Conservation (phyloP, 345 rosid genomes). For the Rhodamnia rubescens region DNA sequence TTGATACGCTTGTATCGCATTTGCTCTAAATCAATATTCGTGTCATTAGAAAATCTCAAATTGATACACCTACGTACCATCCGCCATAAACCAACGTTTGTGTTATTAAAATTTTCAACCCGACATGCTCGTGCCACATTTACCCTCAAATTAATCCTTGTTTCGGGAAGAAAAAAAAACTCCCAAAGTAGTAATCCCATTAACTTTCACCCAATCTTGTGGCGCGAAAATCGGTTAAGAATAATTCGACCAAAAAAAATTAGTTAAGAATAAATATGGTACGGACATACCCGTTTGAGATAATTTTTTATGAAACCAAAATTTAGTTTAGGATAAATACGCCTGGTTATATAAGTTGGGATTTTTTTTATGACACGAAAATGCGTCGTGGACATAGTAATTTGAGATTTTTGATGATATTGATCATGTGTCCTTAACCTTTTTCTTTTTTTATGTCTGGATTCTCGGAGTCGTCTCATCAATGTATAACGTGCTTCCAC, state of each 20-base stretch:
- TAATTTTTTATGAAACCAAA: too few species aligned
- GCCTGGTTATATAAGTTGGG: too few species aligned
- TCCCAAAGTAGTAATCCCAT: background rate
- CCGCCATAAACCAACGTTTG: background rate
- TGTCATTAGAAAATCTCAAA: background rate
- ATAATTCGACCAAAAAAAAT: too few species aligned
- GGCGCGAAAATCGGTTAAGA: accelerated
- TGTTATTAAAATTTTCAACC: background rate
- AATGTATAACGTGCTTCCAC: background rate
- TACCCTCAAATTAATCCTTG: background rate
- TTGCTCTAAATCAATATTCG: background rate
- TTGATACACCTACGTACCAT: accelerated
- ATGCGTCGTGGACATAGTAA: too few species aligned
- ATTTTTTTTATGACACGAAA: too few species aligned
- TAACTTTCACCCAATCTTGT: background rate
- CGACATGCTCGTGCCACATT: background rate
- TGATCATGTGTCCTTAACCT: background rate
- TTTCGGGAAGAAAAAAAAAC: too few species aligned
- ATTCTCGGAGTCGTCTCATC: background rate
- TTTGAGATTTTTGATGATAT: too few species aligned
- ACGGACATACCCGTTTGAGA: accelerated
- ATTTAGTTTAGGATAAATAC: too few species aligned
- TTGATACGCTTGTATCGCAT: background rate
- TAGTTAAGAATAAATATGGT: background rate
- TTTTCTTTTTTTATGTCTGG: background rate